Evolutionary conservation across 2,329 filamentous ascomycete species (phyloP).

Genomic region (Botrytis tulipae): DNA sequence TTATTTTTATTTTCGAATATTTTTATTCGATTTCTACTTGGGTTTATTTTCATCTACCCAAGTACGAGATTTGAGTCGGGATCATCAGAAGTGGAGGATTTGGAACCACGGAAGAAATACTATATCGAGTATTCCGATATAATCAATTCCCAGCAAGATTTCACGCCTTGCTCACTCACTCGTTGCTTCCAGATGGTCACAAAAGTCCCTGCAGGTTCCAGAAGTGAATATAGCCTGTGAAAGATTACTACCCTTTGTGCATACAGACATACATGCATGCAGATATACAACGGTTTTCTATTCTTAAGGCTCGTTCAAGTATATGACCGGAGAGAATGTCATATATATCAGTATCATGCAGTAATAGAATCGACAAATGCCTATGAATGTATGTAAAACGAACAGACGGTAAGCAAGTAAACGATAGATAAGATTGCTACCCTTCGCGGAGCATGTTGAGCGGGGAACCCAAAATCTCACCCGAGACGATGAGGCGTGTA

Average conservation of each 20-base stretch:
- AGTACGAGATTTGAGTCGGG: not conserved
- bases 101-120: not conserved
- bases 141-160: not conserved
- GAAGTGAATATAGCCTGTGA: not conserved
- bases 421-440: not conserved
- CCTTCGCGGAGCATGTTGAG: not conserved
- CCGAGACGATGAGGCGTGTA: not conserved
- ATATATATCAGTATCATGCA: not conserved
- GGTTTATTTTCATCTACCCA: not conserved
- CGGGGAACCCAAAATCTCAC: constrained; percentile 5
- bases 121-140: not conserved
- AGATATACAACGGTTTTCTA: not conserved
- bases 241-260: not conserved
- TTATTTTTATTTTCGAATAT: not conserved
- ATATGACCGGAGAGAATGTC: not conserved
- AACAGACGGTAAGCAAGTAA: not conserved
- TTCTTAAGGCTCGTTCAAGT: not conserved
- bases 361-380: not conserved
- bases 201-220: not conserved
- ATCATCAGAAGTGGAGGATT: not conserved
- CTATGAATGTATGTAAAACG: not conserved
- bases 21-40: not conserved
- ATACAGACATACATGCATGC: not conserved
- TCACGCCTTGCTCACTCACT: not conserved
- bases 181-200: not conserved